Percentiles rank a stretch among this genome's conserved stretches.
These are phyloP conservation scores for Elaeagnus macrophylla DNA, from an alignment of 306 rosid genomes.

Conservation along the genomic window DNA sequence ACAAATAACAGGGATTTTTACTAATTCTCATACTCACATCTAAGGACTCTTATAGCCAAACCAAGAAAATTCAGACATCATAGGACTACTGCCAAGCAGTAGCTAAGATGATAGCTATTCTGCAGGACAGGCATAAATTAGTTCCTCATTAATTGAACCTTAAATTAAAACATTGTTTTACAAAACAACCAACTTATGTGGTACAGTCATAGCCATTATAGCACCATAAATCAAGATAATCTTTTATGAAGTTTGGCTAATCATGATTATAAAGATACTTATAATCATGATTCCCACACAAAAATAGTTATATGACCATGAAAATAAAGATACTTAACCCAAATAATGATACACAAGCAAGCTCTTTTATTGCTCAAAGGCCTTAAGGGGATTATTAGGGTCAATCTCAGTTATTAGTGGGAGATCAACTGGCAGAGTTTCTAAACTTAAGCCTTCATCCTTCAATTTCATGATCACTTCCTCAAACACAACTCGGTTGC, in stretches of 20 bases:
- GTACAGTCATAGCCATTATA: slow-evolving; percentile 5
- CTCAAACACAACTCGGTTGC: slow-evolving; percentile 59
- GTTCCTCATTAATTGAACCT: background rate
- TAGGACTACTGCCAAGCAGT: no score
- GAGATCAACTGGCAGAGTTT: slow-evolving; percentile 46
- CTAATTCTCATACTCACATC: no score
- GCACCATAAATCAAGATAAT: background rate
- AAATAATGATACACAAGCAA: background rate
- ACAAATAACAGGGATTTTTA: no score
- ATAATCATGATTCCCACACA: no score
- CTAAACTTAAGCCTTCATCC: slow-evolving; percentile 41
- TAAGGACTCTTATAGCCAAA: no score
- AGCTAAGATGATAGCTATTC: no score
- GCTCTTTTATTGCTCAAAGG: slow-evolving; percentile 28
- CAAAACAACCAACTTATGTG: background rate
- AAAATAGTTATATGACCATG: no score
- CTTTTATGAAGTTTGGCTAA: background rate
- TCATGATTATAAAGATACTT: no score
- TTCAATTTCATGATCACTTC: slow-evolving; percentile 52
- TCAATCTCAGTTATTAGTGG: slow-evolving; percentile 59
- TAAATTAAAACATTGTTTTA: background rate
- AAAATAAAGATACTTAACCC: no score
- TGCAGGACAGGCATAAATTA: no score
- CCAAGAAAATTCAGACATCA: no score
- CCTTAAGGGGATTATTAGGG: slow-evolving; percentile 49